Evolutionary conservation across 2,329 filamentous ascomycete species (phyloP), one percentile per base, ranked within the genome.

Genomic region (Arthroderma sp.): DNA sequence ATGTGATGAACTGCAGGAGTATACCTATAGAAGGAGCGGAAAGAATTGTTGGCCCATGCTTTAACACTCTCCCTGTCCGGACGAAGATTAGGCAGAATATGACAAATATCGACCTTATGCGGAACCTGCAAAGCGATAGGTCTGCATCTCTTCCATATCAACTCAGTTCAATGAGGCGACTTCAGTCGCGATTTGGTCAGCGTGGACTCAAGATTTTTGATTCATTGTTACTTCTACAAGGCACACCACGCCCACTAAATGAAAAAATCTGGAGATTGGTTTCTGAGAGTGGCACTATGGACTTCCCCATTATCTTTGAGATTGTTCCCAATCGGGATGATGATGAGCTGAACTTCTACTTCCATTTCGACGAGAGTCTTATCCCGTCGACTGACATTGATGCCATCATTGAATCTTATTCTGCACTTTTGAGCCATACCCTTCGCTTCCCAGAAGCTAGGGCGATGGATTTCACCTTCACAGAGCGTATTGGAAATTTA

Each of bases 31-130:
- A 85, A 4, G 80, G 79, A 0, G 75, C 91, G 9, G 83, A 91
- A 38, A 75, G 78, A 2, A 79, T 95, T 4, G 81, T 94, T n/a
- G 89, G 88, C 0, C 91, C 91, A 0, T 95, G 89, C 68, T 95
- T 96, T 76, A 96, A 95, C 66, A 95, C 91, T 0, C 72, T 95
- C 11, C 89, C 91, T 0, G 67, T 90, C 1, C 80, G 88, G 25
- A 72, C 82, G 15, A 71, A 81, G 33, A 60, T 87, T 8, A 71
- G 76, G 0, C 66, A 67, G 2, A 68, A 68, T 1, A 73, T 69
- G 0, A 78, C 76, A 15, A 83, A 84, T 58, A 64, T 76, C 0
- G 78, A 83, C 4, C 67, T 90, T 9, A 71, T 86, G 25, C 80
- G 79, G 58, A 68, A 73, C 1, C 76, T 88, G 1, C 85, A 90